Conservation (phyloP, 208 protist genomes). For the Leishmania aethiopica region DNA sequence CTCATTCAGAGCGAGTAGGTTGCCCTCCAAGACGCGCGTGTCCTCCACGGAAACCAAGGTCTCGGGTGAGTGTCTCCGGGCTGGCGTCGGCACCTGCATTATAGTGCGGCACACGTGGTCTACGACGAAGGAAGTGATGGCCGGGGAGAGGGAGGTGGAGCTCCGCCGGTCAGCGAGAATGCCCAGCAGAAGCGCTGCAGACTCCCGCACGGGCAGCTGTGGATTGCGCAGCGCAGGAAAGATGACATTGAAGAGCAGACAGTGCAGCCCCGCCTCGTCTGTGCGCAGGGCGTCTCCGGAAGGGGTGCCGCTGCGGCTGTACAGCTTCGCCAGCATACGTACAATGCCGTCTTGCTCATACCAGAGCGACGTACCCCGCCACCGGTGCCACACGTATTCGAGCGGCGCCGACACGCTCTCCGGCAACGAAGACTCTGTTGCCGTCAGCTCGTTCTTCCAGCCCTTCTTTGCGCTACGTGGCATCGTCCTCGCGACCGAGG, state of each 20-base stretch:
- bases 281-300: constrained; percentile 19
- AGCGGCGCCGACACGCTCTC: constrained; percentile 22
- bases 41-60: constrained; percentile 20
- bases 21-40: constrained; percentile 44
- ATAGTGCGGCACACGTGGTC: constrained; percentile 38
- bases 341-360: constrained; percentile 38
- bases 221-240: constrained; percentile 54
- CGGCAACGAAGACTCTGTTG: neutral
- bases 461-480: neutral
- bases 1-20: constrained; percentile 43
- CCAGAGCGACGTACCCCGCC: constrained; percentile 24
- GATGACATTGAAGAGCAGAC: constrained; percentile 47
- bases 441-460: neutral
- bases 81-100: constrained; percentile 8
- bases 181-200: constrained; percentile 43
- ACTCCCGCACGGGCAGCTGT: constrained; percentile 67
- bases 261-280: constrained; percentile 26
- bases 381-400: constrained; percentile 24
- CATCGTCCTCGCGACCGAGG: neutral
- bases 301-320: constrained; percentile 21
- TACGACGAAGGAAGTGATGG: constrained; percentile 30
- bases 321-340: constrained; percentile 25
- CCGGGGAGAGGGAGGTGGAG: constrained; percentile 16
- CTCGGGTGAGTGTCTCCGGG: constrained; percentile 7
- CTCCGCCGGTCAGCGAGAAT: constrained; percentile 26